Evolutionary conservation across 805 yeast genomes (phyloP).

Genomic region (Lipomyces spencermartinsiae): DNA sequence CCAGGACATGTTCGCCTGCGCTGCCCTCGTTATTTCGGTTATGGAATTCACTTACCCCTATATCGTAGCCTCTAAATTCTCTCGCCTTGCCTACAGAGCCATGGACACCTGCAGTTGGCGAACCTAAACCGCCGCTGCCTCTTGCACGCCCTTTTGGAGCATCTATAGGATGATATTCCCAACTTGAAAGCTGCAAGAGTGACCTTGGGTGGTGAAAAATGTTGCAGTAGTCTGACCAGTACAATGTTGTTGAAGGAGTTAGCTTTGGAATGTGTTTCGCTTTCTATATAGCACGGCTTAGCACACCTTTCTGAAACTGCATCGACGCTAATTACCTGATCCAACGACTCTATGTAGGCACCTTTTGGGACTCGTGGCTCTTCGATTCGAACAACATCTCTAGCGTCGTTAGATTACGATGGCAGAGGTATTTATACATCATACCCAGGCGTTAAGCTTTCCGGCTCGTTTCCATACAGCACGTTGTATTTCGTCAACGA

Average conservation of each 20-base stretch:
- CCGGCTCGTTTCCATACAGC: constrained; percentile 33
- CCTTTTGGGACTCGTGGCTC: constrained; percentile 54
- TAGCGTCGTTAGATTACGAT: constrained; percentile 13
- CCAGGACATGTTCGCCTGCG: constrained; percentile 56
- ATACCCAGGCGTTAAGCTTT: constrained; percentile 1
- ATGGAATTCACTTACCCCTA: constrained; percentile 69
- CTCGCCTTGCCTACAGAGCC: not conserved
- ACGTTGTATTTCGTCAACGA: constrained; percentile 49
- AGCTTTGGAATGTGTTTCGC: constrained; percentile 45
- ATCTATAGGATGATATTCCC: constrained; percentile 58
- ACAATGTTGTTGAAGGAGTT: constrained; percentile 53
- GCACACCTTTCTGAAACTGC: not conserved
- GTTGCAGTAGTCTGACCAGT: constrained; percentile 83
- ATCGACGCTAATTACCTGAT: constrained; percentile 48
- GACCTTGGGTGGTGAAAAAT: constrained; percentile 69
- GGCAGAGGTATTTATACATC: not conserved
- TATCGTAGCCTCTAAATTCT: constrained; percentile 45
- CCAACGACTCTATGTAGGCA: constrained; percentile 69
- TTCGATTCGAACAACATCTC: constrained; percentile 46
- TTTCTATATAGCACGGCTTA: not conserved
- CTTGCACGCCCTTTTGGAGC: constrained; percentile 46
- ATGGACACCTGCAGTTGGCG: not conserved
- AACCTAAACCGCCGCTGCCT: constrained; percentile 40
- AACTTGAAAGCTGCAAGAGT: constrained; percentile 59
- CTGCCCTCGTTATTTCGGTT: constrained; percentile 45